These are phyloP conservation scores for Pseudogymnoascus sp. DNA, from an alignment of 2,329 filamentous ascomycete genomes.

Conservation along the genomic window DNA sequence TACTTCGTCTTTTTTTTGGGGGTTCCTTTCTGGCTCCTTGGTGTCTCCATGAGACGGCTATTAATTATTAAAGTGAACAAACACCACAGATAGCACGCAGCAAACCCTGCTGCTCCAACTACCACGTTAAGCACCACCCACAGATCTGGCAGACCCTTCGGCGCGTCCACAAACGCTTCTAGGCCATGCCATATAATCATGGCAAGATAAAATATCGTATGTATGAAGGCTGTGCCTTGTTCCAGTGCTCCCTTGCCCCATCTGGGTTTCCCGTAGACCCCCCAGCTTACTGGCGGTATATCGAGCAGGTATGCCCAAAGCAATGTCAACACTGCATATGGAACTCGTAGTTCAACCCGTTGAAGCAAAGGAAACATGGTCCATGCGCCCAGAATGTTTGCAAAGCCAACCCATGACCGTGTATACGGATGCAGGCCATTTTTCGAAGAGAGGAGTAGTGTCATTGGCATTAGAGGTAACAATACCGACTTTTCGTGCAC, in stretches of 20 bases:
- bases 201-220: slow-evolving; percentile 64
- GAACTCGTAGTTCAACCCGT: slow-evolving; percentile 73
- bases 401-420: slow-evolving; percentile 91
- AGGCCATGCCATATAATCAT: slow-evolving; percentile 78
- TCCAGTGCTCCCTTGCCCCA: slow-evolving; percentile 35
- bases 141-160: slow-evolving; percentile 74
- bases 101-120: slow-evolving; percentile 77
- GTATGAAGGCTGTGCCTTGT: slow-evolving; percentile 54
- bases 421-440: slow-evolving; percentile 68
- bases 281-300: slow-evolving; percentile 67
- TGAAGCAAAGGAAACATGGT: slow-evolving; percentile 88
- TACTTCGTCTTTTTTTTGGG: neutral
- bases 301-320: slow-evolving; percentile 90
- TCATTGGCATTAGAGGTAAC: slow-evolving; percentile 88
- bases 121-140: slow-evolving; percentile 91
- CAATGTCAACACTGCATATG: slow-evolving; percentile 75
- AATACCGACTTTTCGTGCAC: slow-evolving; percentile 98
- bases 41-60: neutral
- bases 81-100: slow-evolving; percentile 87
- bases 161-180: slow-evolving; percentile 61
- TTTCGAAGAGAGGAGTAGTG: slow-evolving; percentile 69
- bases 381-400: slow-evolving; percentile 82
- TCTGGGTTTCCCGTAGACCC: slow-evolving; percentile 52
- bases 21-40: neutral
- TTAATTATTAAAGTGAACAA: slow-evolving; percentile 48